Base-by-base conservation (phyloP, 768 basidiomycete genomes). In the Gautieria morchelliformis region DNA sequence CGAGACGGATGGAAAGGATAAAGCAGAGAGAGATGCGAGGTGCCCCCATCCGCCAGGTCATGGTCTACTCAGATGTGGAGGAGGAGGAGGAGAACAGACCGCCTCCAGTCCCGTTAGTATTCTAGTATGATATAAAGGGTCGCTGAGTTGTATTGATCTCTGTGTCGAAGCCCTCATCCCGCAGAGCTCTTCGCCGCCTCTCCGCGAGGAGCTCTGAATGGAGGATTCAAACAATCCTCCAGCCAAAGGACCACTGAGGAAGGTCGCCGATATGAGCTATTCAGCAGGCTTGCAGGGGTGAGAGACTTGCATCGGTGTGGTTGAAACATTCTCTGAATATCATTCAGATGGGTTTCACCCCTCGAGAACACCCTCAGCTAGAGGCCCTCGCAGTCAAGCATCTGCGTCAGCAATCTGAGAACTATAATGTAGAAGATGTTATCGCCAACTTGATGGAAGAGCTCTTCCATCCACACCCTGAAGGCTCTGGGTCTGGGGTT, bases 21-120 rank as follows among this genome's bases (percentile, higher is more conserved):
- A 63, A 59, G 42, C 63, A 63, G 19, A 60, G 39, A 30, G 71
- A 65, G 44, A 73, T 67, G 69, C 27, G n/a, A 35, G 17, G 17
- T 19, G 27, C 15, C 1, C 27, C 24, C 20, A 9, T 49, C 6
- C 48, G 48, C n/a, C 48, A 30, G 24, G 27, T 24, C 5, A 20
- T 22, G 20, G 20, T 47, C 12, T 22, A 47, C 27, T 49, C 48
- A 15, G 22, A 27, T 11, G 45, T 20, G 24, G 48, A 30, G 9
- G 48, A 30, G 5, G 48, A 49, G n/a, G n/a, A n/a, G n/a, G n/a
- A n/a, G n/a, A 49, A 12, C 48, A 3, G 24, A 7, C 32, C 46
- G 46, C 46, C 22, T 24, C 32, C 48, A 22, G 53, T 55, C 44
- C 53, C 40, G 52, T 37, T 17, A 44, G 42, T 44, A 22, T 44